A percentile compares a stretch with the other conserved stretches of the same genome.
Evolutionary conservation across 352 stramenopile genomes (phyloP).

Genomic region (Globisporangium paddicum): DNA sequence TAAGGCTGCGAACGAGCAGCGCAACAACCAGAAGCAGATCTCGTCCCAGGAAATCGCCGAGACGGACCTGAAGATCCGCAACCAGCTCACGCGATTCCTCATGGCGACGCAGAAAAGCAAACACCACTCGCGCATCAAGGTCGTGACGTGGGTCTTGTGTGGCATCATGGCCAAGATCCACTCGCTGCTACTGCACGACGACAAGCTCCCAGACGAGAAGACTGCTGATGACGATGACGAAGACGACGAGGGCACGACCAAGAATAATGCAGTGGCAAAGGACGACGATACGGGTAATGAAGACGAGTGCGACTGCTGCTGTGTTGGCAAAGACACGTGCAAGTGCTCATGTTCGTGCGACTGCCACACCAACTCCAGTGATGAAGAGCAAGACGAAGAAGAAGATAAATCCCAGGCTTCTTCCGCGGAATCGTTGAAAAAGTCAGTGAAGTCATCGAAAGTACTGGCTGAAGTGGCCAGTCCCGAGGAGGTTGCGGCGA

Average conservation of each 20-base stretch:
- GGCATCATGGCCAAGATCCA: constrained; percentile 85
- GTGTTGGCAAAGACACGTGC: constrained; percentile 51
- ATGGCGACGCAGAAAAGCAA: constrained; percentile 66
- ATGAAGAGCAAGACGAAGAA: constrained; percentile 22
- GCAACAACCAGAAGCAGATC: constrained; percentile 34
- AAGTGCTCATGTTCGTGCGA: constrained; percentile 56
- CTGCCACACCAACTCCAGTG: constrained; percentile 64
- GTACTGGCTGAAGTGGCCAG: constrained; percentile 8
- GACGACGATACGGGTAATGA: constrained; percentile 47
- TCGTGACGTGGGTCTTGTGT: constrained; percentile 84
- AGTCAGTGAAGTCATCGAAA: constrained; percentile 16
- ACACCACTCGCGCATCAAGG: constrained; percentile 77
- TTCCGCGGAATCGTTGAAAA: constrained; percentile 9
- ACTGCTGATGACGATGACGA: constrained; percentile 18
- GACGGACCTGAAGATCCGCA: constrained; percentile 71
- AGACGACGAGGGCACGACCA: constrained; percentile 31
- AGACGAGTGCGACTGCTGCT: constrained; percentile 77
- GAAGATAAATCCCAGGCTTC: neutral
- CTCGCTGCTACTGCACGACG: constrained; percentile 58
- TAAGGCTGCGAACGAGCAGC: constrained; percentile 36
- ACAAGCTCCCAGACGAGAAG: constrained; percentile 49
- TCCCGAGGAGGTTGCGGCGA: constrained; percentile 18
- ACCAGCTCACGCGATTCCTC: constrained; percentile 74
- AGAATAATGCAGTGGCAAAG: constrained; percentile 12
- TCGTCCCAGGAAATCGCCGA: constrained; percentile 69